Evolutionary conservation across 371 early-diverging fungal species (phyloP).

Genomic region (Mortierella sp.): DNA sequence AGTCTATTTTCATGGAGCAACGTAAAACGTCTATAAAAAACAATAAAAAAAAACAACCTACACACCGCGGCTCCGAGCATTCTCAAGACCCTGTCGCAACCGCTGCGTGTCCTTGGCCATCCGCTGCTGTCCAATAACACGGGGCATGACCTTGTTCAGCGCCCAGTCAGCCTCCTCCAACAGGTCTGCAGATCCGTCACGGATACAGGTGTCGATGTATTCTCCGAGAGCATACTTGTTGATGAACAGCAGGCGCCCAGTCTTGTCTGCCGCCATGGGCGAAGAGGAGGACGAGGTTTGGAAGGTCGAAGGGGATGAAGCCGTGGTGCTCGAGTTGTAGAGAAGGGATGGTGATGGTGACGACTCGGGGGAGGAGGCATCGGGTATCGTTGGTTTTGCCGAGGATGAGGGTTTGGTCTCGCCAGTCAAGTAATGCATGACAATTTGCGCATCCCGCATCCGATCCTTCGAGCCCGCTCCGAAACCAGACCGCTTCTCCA

Average conservation of each 20-base stretch:
- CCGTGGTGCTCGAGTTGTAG: constrained; percentile 3
- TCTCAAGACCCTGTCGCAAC: constrained; percentile 41
- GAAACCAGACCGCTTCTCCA: constrained; percentile 37
- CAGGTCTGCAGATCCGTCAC: constrained; percentile 45
- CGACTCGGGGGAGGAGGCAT: not conserved
- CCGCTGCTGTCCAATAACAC: constrained; percentile 34
- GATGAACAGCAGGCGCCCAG: constrained; percentile 25
- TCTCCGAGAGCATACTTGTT: constrained; percentile 57
- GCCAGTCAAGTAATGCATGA: constrained; percentile 42
- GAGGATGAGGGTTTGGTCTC: constrained; percentile 13
- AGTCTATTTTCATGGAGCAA: not conserved
- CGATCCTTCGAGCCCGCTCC: constrained; percentile 30
- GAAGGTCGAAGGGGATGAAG: not conserved
- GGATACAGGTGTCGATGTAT: constrained; percentile 50
- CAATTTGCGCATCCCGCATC: constrained; percentile 35
- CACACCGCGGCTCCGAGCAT: constrained; percentile 8
- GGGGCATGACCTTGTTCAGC: constrained; percentile 34
- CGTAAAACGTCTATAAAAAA: not conserved
- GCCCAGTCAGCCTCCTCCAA: constrained; percentile 49
- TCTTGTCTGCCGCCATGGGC: constrained; percentile 11
- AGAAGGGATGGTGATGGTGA: constrained; percentile 15
- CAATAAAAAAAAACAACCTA: not conserved
- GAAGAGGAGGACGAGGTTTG: not conserved
- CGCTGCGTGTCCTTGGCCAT: constrained; percentile 35
- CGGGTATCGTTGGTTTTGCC: constrained; percentile 16